These are phyloP conservation scores for Ophiocordyceps australis DNA, from an alignment of 2,329 filamentous ascomycete species.

Conservation along the genomic window DNA sequence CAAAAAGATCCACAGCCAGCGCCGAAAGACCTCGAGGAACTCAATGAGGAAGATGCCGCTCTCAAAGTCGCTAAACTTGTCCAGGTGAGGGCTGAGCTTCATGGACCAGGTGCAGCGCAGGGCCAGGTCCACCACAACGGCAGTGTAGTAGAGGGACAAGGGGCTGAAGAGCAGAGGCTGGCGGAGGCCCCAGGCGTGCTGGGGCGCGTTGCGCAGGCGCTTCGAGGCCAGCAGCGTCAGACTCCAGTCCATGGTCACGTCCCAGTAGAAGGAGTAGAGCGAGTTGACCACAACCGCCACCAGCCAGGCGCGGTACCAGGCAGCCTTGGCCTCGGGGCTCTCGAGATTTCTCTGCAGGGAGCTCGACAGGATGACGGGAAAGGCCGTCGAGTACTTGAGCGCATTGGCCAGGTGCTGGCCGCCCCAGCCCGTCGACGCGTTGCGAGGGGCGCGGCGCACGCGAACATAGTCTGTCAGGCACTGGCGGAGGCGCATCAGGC, in stretches of 20 bases:
- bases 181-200: slow-evolving; percentile 63
- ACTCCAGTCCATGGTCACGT: slow-evolving; percentile 93
- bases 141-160: slow-evolving; percentile 62
- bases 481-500: slow-evolving; percentile 73
- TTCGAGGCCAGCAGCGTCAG: slow-evolving; percentile 56
- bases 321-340: slow-evolving; percentile 18
- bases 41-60: slow-evolving; percentile 78
- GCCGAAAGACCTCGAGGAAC: slow-evolving; percentile 66
- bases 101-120: slow-evolving; percentile 83
- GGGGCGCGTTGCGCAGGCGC: slow-evolving; percentile 36
- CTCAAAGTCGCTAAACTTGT: slow-evolving; percentile 75
- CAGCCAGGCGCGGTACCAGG: slow-evolving; percentile 44
- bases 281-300: slow-evolving; percentile 65
- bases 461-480: slow-evolving; percentile 78
- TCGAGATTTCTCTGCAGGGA: slow-evolving; percentile 50
- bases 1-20: slow-evolving; percentile 97
- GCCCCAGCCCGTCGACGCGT: slow-evolving; percentile 48
- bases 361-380: slow-evolving; percentile 73
- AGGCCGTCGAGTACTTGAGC: slow-evolving; percentile 82
- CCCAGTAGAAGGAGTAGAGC: slow-evolving; percentile 96
- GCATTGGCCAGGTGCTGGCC: slow-evolving; percentile 87
- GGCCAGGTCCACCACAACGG: slow-evolving; percentile 60
- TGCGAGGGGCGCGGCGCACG: slow-evolving; percentile 39
- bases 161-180: slow-evolving; percentile 54
- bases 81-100: slow-evolving; percentile 67